A percentile compares a stretch with the other conserved stretches of the same genome.
phyloP scores from a whole-genome alignment of 495 filamentous ascomycete genomes.

The Aspergillus diversus region DNA sequence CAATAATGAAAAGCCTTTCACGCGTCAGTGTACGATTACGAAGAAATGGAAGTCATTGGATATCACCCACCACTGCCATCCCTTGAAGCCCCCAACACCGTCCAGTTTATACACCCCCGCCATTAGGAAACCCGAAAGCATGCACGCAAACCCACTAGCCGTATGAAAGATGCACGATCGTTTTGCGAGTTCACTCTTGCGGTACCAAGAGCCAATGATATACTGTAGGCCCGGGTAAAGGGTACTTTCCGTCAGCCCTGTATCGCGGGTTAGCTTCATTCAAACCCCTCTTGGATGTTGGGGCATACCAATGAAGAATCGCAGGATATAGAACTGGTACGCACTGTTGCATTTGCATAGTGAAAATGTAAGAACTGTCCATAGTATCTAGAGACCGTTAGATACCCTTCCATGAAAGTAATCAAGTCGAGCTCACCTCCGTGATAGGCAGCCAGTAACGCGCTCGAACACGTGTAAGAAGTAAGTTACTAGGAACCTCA shows the following conservation, averaged over 20 bases:
- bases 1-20: conserved; percentile 44
- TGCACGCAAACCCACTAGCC: conserved; percentile 53
- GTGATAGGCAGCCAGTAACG: conserved; percentile 62
- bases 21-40: not conserved
- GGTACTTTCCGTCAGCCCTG: conserved; percentile 48
- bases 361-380: conserved; percentile 57
- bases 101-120: conserved; percentile 55
- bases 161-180: conserved; percentile 67
- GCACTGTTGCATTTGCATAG: conserved; percentile 50
- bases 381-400: conserved; percentile 46
- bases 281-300: conserved; percentile 19
- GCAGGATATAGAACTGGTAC: conserved; percentile 56
- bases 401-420: not conserved
- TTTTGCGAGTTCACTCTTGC: conserved; percentile 59
- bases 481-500: conserved; percentile 63
- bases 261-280: not conserved
- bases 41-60: not conserved
- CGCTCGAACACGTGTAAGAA: conserved; percentile 58
- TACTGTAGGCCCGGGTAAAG: conserved; percentile 54
- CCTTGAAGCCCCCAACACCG: conserved; percentile 50
- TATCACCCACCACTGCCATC: conserved; percentile 47
- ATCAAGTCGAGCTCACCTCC: conserved; percentile 26
- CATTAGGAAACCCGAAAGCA: conserved; percentile 64
- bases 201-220: conserved; percentile 54
- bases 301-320: conserved; percentile 59